A percentile compares a stretch with the other conserved stretches of the same genome.
Conservation (phyloP, 176 grass and related monocot genomes). For the Thalia dealbata region DNA sequence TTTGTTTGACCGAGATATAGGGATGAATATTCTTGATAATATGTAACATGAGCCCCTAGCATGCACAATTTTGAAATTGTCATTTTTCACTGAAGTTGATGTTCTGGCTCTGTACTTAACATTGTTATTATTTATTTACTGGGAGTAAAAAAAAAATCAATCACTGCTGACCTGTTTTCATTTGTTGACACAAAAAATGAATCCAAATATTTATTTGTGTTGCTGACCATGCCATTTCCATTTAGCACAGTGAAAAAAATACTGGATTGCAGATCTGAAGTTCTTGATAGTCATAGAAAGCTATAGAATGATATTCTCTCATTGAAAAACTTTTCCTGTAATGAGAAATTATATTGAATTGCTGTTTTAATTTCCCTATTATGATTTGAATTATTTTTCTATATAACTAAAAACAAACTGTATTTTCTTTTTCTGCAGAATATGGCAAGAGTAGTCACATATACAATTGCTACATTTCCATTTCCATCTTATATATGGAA, state of each 20-base stretch:
- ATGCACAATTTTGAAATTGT: not conserved
- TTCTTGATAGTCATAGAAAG: no score
- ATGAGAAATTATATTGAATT: no score
- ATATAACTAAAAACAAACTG: not conserved
- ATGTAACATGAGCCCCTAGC: not conserved
- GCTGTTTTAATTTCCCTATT: not conserved
- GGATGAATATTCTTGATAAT: not conserved
- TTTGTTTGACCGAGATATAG: not conserved
- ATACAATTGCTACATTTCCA: conserved; percentile 57
- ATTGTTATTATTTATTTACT: not conserved
- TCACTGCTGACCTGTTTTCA: not conserved
- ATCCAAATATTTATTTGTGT: no score
- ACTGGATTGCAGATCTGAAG: no score
- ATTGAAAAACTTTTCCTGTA: no score
- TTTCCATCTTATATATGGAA: not conserved
- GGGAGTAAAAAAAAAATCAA: not conserved
- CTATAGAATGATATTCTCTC: no score
- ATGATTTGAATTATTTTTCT: conserved; percentile 1
- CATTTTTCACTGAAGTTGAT: not conserved
- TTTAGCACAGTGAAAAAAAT: no score
- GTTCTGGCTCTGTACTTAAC: not conserved
- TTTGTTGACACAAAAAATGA: not conserved
- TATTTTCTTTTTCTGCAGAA: conserved; percentile 33
- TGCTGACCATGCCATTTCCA: no score
- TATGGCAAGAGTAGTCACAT: conserved; percentile 75